Evolutionary conservation across 2,329 filamentous ascomycete species (phyloP).

Genomic region (Emmonsia crescens): DNA sequence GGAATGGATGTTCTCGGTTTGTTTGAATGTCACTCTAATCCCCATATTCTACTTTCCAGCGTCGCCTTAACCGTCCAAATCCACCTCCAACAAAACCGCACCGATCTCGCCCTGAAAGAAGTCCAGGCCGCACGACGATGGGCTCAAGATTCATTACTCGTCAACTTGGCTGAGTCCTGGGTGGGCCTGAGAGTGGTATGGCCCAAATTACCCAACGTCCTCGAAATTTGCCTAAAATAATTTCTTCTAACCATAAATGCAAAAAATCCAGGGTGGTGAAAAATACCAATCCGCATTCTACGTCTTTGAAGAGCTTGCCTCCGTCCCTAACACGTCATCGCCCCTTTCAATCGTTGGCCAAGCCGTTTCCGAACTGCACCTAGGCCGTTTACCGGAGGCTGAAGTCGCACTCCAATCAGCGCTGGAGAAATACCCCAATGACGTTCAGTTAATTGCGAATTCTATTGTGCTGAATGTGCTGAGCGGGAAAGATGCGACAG

Average conservation of each 20-base stretch:
- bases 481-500: conserved; percentile 57
- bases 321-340: conserved; percentile 70
- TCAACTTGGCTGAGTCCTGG: conserved; percentile 94
- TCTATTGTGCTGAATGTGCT: conserved; percentile 68
- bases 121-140: conserved; percentile 76
- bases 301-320: conserved; percentile 91
- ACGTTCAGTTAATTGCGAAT: conserved; percentile 71
- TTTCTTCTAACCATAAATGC: background rate
- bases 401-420: conserved; percentile 77
- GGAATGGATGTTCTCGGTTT: background rate
- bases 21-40: background rate
- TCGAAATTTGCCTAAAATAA: background rate
- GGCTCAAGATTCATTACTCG: conserved; percentile 87
- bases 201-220: background rate
- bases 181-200: conserved; percentile 74
- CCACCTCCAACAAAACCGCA: conserved; percentile 80
- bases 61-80: conserved; percentile 87
- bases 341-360: conserved; percentile 70
- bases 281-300: conserved; percentile 97
- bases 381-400: conserved; percentile 79
- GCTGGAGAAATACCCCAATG: conserved; percentile 58
- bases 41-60: conserved; percentile 27
- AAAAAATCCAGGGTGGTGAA: conserved; percentile 62
- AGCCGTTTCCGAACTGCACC: conserved; percentile 81
- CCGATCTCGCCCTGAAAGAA: conserved; percentile 83